Conservation (phyloP, 1,139 yeast genomes). For the Nakaseomyces sp. region DNA sequence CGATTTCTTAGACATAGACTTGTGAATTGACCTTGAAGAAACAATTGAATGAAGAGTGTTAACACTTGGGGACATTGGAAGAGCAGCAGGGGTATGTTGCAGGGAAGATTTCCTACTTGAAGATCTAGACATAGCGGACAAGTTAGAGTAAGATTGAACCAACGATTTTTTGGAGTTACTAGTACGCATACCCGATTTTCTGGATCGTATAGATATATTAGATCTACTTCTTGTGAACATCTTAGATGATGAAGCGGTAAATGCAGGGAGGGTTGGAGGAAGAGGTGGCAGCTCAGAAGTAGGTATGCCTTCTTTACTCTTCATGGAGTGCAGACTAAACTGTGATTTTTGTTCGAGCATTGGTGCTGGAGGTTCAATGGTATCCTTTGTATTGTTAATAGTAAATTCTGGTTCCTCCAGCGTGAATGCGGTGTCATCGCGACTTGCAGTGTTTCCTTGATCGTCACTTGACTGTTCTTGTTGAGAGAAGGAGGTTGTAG, state of each 20-base stretch:
- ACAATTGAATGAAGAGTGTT: constrained; percentile 6
- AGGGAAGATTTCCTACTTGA: constrained; percentile 4
- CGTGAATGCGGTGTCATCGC: background rate
- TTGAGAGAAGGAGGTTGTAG: background rate
- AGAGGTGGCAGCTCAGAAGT: constrained; percentile 15
- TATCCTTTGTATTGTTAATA: constrained; percentile 3
- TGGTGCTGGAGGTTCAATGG: constrained; percentile 20
- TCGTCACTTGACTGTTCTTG: constrained; percentile 2
- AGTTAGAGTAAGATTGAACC: constrained; percentile 6
- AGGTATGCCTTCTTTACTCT: constrained; percentile 7
- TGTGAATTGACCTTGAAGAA: constrained; percentile 1
- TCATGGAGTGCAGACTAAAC: constrained; percentile 24
- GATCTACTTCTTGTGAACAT: constrained; percentile 23
- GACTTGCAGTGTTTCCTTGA: background rate
- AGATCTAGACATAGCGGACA: constrained; percentile 6
- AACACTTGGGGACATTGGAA: constrained; percentile 6
- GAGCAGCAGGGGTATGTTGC: constrained; percentile 1
- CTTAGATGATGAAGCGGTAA: constrained; percentile 26
- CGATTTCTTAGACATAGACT: constrained; percentile 19
- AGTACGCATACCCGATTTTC: constrained; percentile 3
- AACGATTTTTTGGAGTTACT: background rate
- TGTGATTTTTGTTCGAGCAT: constrained; percentile 26
- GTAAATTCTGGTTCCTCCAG: background rate
- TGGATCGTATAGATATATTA: constrained; percentile 12
- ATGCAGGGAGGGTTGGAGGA: constrained; percentile 18